Evolutionary conservation across 768 basidiomycete species (phyloP).

Genomic region (Leccinellum rugosiceps): DNA sequence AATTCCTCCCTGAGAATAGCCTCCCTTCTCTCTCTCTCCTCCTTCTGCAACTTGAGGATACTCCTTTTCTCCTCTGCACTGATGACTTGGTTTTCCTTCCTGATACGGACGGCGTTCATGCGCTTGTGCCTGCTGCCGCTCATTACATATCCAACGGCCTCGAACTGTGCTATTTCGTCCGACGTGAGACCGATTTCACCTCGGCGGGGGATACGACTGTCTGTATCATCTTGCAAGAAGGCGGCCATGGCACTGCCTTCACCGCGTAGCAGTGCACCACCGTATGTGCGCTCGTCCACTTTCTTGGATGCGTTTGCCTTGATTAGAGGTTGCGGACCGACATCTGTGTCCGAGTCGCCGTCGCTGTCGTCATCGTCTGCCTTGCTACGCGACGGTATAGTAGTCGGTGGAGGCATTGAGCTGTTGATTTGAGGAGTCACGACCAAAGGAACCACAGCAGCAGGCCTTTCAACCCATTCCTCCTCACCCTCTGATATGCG

Average conservation of each 20-base stretch:
- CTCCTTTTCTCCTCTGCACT: slow-evolving; percentile 97
- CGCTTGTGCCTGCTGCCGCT: slow-evolving; percentile 89
- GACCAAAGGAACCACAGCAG: slow-evolving; percentile 28
- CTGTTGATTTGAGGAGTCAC: slow-evolving; percentile 18
- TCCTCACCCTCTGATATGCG: slow-evolving; percentile 44
- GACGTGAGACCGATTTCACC: slow-evolving; percentile 96
- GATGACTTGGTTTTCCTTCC: slow-evolving; percentile 99
- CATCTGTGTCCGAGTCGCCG: slow-evolving; percentile 56
- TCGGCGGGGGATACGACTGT: slow-evolving; percentile 91
- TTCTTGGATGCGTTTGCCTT: slow-evolving; percentile 45
- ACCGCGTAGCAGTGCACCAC: slow-evolving; percentile 85
- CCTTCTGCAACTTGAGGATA: slow-evolving; percentile 90
- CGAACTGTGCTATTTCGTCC: slow-evolving; percentile 82
- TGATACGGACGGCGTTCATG: slow-evolving; percentile 99
- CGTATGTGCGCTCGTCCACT: slow-evolving; percentile 82
- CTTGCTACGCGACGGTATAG: slow-evolving; percentile 14
- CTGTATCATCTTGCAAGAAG: slow-evolving; percentile 82
- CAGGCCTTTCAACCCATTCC: slow-evolving; percentile 68
- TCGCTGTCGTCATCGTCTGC: slow-evolving; percentile 34
- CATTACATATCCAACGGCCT: slow-evolving; percentile 96
- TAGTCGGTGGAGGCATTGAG: slow-evolving; percentile 24
- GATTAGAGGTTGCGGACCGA: slow-evolving; percentile 74
- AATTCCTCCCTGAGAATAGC: slow-evolving; percentile 87
- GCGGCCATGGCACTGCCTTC: slow-evolving; percentile 99
- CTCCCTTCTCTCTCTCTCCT: slow-evolving; percentile 91